phyloP scores from a whole-genome alignment of 495 filamentous ascomycete species.

The Hamigera avellanea region DNA sequence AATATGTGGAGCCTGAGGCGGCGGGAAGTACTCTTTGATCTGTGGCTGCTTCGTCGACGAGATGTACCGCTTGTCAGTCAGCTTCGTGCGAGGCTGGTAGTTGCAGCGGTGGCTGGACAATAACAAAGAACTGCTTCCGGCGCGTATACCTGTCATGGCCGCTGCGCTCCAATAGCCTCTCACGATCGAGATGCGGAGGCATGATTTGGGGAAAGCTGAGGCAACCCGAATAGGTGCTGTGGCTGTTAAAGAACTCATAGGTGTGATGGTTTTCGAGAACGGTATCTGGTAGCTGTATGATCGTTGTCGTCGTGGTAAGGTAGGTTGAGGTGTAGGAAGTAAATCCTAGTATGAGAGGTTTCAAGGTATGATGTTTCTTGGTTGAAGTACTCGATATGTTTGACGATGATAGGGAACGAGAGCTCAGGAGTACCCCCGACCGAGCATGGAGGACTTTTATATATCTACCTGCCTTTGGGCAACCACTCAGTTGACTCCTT shows the following conservation, averaged over 20 bases:
- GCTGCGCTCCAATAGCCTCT: constrained; percentile 17
- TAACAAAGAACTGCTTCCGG: constrained; percentile 6
- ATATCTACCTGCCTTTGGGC: too few species aligned
- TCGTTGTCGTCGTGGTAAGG: too few species aligned
- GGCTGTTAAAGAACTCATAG: constrained; percentile 16
- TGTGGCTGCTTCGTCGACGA: constrained; percentile 22
- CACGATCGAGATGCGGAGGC: constrained; percentile 12
- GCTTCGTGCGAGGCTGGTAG: constrained; percentile 5
- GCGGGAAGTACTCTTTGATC: constrained; percentile 30
- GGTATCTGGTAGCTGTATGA: too few species aligned
- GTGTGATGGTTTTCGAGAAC: too few species aligned
- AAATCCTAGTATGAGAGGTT: too few species aligned
- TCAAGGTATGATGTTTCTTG: too few species aligned
- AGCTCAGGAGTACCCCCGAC: too few species aligned
- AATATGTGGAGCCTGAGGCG: constrained; percentile 21
- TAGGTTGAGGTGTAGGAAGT: too few species aligned
- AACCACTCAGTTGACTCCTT: too few species aligned
- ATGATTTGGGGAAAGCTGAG: constrained; percentile 12
- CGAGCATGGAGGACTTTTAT: too few species aligned
- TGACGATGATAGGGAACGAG: too few species aligned
- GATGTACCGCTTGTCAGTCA: constrained; percentile 19
- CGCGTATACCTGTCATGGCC: constrained; percentile 9
- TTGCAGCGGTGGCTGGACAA: constrained; percentile 5
- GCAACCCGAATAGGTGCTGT: constrained; percentile 24
- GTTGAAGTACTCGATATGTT: too few species aligned